Percentiles rank a stretch among this genome's conserved stretches.
Evolutionary conservation across 192 early-diverging fungal genomes (phyloP).

Genomic region (Obelidium mucronatum): DNA sequence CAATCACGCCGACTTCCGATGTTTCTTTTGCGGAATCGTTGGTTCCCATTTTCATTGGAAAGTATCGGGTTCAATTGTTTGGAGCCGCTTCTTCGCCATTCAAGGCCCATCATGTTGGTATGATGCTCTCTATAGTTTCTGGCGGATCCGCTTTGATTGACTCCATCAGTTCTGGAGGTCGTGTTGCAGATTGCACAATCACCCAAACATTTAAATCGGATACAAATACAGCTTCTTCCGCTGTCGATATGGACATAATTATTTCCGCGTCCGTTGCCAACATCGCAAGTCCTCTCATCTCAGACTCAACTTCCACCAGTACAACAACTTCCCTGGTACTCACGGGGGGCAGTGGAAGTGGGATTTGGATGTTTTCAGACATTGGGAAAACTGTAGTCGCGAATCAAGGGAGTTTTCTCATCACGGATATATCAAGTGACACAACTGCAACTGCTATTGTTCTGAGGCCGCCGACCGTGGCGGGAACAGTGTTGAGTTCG

Average conservation of each 20-base stretch:
- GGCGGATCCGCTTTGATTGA: constrained; percentile 22
- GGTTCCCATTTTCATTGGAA: constrained; percentile 27
- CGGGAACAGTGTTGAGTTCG: too few species aligned
- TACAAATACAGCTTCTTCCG: neutral
- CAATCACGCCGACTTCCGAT: neutral
- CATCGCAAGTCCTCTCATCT: neutral
- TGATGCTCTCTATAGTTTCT: neutral
- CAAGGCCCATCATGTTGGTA: constrained; percentile 21
- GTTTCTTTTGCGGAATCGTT: constrained; percentile 24
- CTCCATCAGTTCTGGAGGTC: constrained; percentile 10
- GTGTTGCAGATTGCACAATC: constrained; percentile 26
- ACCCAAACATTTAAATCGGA: neutral
- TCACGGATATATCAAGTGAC: neutral
- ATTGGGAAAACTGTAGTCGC: constrained; percentile 32
- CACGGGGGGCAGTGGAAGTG: neutral
- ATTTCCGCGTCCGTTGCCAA: neutral
- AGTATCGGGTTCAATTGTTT: constrained; percentile 31
- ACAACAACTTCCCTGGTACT: neutral
- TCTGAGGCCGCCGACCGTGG: neutral
- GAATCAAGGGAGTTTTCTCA: constrained; percentile 17
- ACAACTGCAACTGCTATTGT: constrained; percentile 11
- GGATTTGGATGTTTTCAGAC: constrained; percentile 17
- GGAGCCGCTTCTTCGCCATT: neutral
- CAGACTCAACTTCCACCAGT: constrained; percentile 5
- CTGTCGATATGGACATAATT: neutral